Percentiles rank a stretch among this genome's conserved stretches.
These are phyloP conservation scores for Malbranchea zuffiana DNA, from an alignment of 2,329 filamentous ascomycete genomes.

Conservation along the genomic window DNA sequence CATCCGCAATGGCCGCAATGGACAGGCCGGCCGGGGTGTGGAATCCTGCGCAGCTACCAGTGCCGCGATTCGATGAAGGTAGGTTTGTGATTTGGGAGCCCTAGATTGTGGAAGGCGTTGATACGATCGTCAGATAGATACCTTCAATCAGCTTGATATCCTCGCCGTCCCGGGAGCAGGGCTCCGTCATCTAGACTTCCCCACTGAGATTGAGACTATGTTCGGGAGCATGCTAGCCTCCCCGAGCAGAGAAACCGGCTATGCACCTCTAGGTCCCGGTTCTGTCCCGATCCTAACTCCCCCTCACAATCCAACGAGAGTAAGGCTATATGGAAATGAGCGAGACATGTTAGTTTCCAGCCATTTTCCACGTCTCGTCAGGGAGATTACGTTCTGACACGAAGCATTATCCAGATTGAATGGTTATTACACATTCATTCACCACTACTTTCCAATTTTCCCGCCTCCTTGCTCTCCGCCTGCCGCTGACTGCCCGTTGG, in stretches of 20 bases:
- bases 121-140: constrained; percentile 16
- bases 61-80: constrained; percentile 15
- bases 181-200: constrained; percentile 31
- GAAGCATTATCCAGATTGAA: constrained; percentile 29
- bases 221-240: constrained; percentile 30
- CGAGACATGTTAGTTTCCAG: constrained; percentile 29
- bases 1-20: constrained; percentile 5
- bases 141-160: constrained; percentile 33
- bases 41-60: constrained; percentile 10
- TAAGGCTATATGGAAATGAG: constrained; percentile 33
- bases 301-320: constrained; percentile 19
- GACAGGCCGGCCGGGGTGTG: constrained; percentile 5
- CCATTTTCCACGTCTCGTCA: background rate
- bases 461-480: constrained; percentile 27
- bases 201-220: constrained; percentile 28
- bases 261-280: constrained; percentile 21
- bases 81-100: constrained; percentile 4
- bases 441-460: constrained; percentile 37
- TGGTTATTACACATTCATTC: constrained; percentile 38
- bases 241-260: constrained; percentile 17
- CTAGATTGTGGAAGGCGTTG: background rate
- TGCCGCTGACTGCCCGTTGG: constrained; percentile 26
- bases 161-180: constrained; percentile 33
- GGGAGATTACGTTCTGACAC: constrained; percentile 14
- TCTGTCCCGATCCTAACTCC: constrained; percentile 20